phyloP scores from a whole-genome alignment of 495 filamentous ascomycete genomes.

The Neurospora pannonica region DNA sequence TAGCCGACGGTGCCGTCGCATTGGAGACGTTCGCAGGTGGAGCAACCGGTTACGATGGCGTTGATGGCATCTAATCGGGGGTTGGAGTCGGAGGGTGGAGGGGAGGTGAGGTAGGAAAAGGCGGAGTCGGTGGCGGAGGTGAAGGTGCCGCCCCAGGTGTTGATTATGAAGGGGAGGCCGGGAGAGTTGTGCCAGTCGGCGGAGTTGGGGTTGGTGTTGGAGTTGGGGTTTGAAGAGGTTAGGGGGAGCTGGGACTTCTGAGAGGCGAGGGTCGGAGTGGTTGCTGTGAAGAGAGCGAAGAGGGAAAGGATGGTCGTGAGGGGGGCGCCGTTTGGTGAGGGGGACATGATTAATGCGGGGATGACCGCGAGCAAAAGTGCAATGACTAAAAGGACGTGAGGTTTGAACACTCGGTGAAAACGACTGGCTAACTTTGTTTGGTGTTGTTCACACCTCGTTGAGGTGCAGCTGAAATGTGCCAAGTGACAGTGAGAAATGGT shows the following conservation, averaged over 20 bases:
- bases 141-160: conserved; percentile 38
- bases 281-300: not conserved
- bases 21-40: conserved; percentile 34
- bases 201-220: not conserved
- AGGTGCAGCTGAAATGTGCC: not conserved
- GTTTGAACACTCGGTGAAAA: not conserved
- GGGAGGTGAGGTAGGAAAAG: conserved; percentile 20
- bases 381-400: not conserved
- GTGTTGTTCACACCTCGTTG: not conserved
- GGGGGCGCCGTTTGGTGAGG: not conserved
- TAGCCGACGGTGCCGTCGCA: conserved; percentile 40
- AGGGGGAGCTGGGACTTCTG: not conserved
- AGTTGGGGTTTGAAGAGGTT: not conserved
- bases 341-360: not conserved
- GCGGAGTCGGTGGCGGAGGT: conserved; percentile 40
- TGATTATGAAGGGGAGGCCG: conserved; percentile 34
- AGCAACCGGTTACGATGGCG: conserved; percentile 34
- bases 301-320: not conserved
- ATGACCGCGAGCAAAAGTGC: not conserved
- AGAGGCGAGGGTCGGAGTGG: not conserved
- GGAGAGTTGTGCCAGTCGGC: conserved; percentile 7
- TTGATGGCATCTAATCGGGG: conserved; percentile 19
- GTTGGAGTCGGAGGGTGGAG: conserved; percentile 12
- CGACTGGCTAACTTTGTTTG: not conserved
- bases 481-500: not conserved